These are phyloP conservation scores for Metschnikowia aberdeeniae DNA, from an alignment of 805 yeast genomes.

Conservation along the genomic window DNA sequence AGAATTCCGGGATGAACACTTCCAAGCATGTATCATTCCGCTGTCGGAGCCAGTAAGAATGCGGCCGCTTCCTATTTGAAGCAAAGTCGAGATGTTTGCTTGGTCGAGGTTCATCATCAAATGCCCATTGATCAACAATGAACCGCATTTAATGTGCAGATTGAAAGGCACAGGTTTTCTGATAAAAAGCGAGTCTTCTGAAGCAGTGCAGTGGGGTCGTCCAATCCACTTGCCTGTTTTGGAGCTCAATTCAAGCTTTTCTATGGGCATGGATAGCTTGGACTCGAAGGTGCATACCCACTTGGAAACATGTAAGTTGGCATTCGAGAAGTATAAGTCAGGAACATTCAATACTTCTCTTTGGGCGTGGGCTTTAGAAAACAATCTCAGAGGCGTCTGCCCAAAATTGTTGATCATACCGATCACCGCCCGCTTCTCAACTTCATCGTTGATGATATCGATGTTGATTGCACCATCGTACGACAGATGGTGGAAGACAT, in stretches of 20 bases:
- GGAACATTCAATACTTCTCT: conserved; percentile 40
- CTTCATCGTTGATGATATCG: conserved; percentile 67
- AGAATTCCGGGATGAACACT: conserved; percentile 28
- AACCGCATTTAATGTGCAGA: conserved; percentile 22
- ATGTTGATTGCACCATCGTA: conserved; percentile 81
- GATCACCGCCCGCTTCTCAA: conserved; percentile 70
- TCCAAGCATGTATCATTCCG: conserved; percentile 63
- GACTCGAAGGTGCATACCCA: conserved; percentile 39
- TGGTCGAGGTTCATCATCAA: conserved; percentile 42
- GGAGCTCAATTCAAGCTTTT: conserved; percentile 42
- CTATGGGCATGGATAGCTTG: conserved; percentile 37
- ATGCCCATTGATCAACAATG: conserved; percentile 39
- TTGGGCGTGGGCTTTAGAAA: conserved; percentile 61
- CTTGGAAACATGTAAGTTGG: conserved; percentile 1
- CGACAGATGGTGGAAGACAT: conserved; percentile 80
- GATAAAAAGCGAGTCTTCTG: conserved; percentile 35
- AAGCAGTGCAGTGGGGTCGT: conserved; percentile 36
- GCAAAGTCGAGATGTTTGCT: conserved; percentile 34
- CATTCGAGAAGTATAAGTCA: conserved; percentile 29
- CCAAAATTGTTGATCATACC: conserved; percentile 91
- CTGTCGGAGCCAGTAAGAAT: conserved; percentile 50
- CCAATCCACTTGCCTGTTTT: conserved; percentile 50
- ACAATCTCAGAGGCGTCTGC: conserved; percentile 77
- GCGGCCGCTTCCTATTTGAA: conserved; percentile 38
- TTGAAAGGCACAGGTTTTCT: conserved; percentile 24